A percentile compares a stretch with the other conserved stretches of the same genome.
Evolutionary conservation across 768 basidiomycete genomes (phyloP).

Genomic region (Leccinum aurantiacum): DNA sequence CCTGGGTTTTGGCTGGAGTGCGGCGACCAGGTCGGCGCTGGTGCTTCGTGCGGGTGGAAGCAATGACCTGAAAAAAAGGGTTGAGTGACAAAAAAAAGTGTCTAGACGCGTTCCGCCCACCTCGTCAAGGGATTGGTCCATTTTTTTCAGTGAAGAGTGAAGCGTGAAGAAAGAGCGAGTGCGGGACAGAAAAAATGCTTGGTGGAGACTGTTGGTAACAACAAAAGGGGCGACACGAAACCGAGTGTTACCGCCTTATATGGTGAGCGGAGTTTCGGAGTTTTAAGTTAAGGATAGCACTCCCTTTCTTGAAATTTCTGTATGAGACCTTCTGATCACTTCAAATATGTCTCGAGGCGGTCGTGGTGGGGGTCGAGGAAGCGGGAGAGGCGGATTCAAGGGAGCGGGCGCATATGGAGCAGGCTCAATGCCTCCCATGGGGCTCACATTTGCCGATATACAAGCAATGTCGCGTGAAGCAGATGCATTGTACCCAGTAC

Average conservation of each 20-base stretch:
- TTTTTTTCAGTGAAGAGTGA: constrained; percentile 37
- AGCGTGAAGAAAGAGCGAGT: background rate
- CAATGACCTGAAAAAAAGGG: constrained; percentile 56
- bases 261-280: constrained; percentile 29
- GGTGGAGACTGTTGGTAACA: constrained; percentile 22
- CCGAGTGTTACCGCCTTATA: constrained; percentile 17
- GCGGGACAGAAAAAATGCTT: background rate
- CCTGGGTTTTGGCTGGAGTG: constrained; percentile 41
- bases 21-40: constrained; percentile 42
- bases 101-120: constrained; percentile 41
- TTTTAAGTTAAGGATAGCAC: constrained; percentile 6
- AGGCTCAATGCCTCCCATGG: constrained; percentile 62
- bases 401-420: constrained; percentile 42
- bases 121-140: constrained; percentile 87
- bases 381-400: constrained; percentile 63
- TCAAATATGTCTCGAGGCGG: constrained; percentile 52
- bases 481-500: constrained; percentile 79
- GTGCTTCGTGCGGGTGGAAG: constrained; percentile 49
- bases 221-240: constrained; percentile 31
- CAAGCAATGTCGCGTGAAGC: constrained; percentile 75
- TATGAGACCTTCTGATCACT: constrained; percentile 2
- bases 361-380: constrained; percentile 48
- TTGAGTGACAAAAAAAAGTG: constrained; percentile 9
- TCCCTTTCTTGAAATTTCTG: background rate
- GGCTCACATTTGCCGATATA: constrained; percentile 77